Percentiles rank a stretch among this genome's conserved stretches.
phyloP scores from a whole-genome alignment of 768 basidiomycete genomes.

The Hygrocybe coccinea region DNA sequence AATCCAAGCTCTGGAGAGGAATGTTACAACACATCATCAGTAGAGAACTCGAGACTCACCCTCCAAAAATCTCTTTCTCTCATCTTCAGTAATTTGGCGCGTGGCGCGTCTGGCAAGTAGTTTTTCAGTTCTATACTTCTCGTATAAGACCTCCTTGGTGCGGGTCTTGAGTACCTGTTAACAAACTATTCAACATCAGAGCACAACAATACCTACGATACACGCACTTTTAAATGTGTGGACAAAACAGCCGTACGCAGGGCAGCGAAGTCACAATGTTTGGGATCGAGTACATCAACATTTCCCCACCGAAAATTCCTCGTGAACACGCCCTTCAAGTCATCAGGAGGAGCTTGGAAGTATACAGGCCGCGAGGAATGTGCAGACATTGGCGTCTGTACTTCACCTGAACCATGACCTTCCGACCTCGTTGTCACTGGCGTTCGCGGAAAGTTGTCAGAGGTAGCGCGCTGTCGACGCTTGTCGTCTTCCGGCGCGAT shows the following conservation, averaged over 20 bases:
- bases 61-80: conserved; percentile 67
- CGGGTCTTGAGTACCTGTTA: conserved; percentile 70
- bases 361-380: conserved; percentile 38
- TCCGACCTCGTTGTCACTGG: conserved; percentile 19
- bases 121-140: conserved; percentile 89
- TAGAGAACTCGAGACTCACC: conserved; percentile 38
- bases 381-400: neutral
- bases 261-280: conserved; percentile 83
- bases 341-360: conserved; percentile 55
- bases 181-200: neutral
- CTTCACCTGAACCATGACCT: conserved; percentile 26
- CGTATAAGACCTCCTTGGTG: conserved; percentile 88
- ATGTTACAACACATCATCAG: neutral
- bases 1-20: conserved; percentile 41
- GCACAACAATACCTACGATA: conserved; percentile 3
- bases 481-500: conserved; percentile 62
- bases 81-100: conserved; percentile 67
- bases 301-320: conserved; percentile 86
- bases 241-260: conserved; percentile 79
- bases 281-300: conserved; percentile 79
- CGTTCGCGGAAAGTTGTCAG: conserved; percentile 6
- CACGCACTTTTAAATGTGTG: conserved; percentile 75
- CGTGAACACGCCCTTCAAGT: conserved; percentile 69
- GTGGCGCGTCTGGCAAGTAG: conserved; percentile 83
- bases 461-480: conserved; percentile 36